A percentile compares a stretch with the other conserved stretches of the same genome.
Conservation (phyloP, 2,329 filamentous ascomycete genomes). For the Plectosphaerella cucumerina region DNA sequence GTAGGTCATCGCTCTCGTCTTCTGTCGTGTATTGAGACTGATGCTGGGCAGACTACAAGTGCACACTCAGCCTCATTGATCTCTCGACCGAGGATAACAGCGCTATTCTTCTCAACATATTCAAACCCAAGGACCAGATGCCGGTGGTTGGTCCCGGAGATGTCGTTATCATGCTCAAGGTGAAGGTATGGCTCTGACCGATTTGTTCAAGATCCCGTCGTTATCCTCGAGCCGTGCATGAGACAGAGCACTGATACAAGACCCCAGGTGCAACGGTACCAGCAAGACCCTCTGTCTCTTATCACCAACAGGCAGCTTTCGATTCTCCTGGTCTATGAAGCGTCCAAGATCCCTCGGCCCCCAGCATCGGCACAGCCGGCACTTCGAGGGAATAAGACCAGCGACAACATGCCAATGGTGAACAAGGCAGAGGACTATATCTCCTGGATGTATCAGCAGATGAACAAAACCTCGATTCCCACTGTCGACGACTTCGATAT, state of each 20-base stretch:
- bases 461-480: conserved; percentile 40
- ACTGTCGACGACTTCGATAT: conserved; percentile 34
- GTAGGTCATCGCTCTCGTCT: conserved; percentile 32
- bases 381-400: neutral
- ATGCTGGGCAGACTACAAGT: conserved; percentile 50
- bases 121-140: conserved; percentile 19
- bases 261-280: conserved; percentile 36
- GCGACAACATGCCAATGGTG: neutral
- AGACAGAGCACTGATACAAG: too few species aligned
- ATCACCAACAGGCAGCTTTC: conserved; percentile 36
- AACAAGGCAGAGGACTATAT: conserved; percentile 35
- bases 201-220: too few species aligned
- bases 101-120: too few species aligned
- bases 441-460: conserved; percentile 39
- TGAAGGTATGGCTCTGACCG: conserved; percentile 38
- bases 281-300: conserved; percentile 31
- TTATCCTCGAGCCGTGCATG: too few species aligned
- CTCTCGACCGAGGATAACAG: conserved; percentile 39
- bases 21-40: neutral
- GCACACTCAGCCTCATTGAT: conserved; percentile 58
- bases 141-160: conserved; percentile 35
- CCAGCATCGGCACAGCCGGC: conserved; percentile 29
- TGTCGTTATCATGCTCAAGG: conserved; percentile 57
- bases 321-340: conserved; percentile 41
- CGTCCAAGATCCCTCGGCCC: conserved; percentile 32